Evolutionary conservation across 1,284 basidiomycete genomes (phyloP).

Genomic region (Laetiporus sulphureus): DNA sequence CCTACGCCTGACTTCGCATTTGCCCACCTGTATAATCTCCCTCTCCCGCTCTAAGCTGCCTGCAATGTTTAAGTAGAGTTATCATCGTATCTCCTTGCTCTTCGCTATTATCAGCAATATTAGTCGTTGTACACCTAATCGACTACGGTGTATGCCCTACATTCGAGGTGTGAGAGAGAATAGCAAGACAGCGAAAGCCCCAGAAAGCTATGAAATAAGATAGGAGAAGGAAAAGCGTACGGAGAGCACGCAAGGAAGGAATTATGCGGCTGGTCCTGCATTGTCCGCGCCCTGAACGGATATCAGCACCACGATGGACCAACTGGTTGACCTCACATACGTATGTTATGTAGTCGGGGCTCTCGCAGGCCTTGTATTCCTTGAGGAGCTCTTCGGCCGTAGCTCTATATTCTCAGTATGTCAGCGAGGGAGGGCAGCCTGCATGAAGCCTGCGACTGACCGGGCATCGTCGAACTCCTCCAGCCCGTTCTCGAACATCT

Average conservation of each 20-base stretch:
- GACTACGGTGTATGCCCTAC: no score
- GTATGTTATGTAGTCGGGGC: constrained; percentile 84
- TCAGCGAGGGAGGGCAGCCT: background rate
- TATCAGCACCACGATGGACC: background rate
- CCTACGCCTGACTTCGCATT: background rate
- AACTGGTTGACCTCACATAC: constrained; percentile 32
- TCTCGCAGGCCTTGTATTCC: constrained; percentile 92
- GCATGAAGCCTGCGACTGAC: constrained; percentile 37
- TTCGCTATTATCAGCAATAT: no score
- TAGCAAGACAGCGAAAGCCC: background rate
- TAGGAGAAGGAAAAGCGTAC: background rate
- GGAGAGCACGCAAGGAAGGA: background rate
- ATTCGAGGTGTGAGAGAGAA: background rate
- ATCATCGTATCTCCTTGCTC: background rate
- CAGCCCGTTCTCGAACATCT: constrained; percentile 85
- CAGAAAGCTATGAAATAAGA: background rate
- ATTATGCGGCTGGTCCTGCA: background rate
- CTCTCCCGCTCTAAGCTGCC: background rate
- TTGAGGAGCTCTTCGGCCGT: constrained; percentile 83
- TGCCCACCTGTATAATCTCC: background rate
- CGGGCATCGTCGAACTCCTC: constrained; percentile 95
- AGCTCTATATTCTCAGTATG: constrained; percentile 39
- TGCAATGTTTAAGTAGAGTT: background rate
- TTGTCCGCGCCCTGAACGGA: background rate
- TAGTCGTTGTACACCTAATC: no score